Evolutionary conservation across 2,329 filamentous ascomycete species (phyloP).

Genomic region (Ambrosiella xylebori): DNA sequence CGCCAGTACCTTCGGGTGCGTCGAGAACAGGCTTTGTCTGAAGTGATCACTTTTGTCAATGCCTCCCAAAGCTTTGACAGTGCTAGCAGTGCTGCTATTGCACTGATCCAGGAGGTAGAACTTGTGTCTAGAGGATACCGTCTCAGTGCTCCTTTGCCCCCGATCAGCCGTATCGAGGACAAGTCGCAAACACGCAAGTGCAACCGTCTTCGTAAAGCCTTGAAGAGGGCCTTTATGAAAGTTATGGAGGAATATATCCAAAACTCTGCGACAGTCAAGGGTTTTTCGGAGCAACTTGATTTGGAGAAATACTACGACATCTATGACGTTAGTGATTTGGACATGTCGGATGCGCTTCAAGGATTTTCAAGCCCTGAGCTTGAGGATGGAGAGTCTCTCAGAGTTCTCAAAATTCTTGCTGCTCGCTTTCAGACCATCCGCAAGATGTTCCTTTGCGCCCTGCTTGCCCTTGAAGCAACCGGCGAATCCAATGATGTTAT

Average conservation of each 20-base stretch:
- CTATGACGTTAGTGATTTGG: slow-evolving; percentile 59
- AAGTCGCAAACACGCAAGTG: slow-evolving; percentile 64
- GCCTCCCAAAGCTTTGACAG: slow-evolving; percentile 69
- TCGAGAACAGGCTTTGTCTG: slow-evolving; percentile 53
- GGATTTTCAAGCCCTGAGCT: slow-evolving; percentile 43
- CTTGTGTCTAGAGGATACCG: slow-evolving; percentile 80
- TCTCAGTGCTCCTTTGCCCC: slow-evolving; percentile 76
- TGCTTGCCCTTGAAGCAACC: slow-evolving; percentile 71
- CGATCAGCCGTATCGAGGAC: slow-evolving; percentile 82
- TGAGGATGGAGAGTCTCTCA: slow-evolving; percentile 65
- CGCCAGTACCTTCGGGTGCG: slow-evolving; percentile 70
- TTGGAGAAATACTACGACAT: slow-evolving; percentile 87
- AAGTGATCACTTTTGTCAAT: slow-evolving; percentile 50
- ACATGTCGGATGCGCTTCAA: slow-evolving; percentile 51
- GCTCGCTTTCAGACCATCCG: slow-evolving; percentile 65
- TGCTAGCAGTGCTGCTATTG: slow-evolving; percentile 55
- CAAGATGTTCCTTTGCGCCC: slow-evolving; percentile 73
- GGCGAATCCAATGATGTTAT: slow-evolving; percentile 60
- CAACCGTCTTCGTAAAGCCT: slow-evolving; percentile 56
- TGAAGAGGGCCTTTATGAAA: slow-evolving; percentile 52
- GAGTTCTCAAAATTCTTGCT: slow-evolving; percentile 64
- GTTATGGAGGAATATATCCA: slow-evolving; percentile 57
- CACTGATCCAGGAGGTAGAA: slow-evolving; percentile 87
- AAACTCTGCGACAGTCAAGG: slow-evolving; percentile 49
- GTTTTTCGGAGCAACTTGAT: slow-evolving; percentile 61